phyloP scores from a whole-genome alignment of 768 basidiomycete genomes.

The Lactifluus echinatus region DNA sequence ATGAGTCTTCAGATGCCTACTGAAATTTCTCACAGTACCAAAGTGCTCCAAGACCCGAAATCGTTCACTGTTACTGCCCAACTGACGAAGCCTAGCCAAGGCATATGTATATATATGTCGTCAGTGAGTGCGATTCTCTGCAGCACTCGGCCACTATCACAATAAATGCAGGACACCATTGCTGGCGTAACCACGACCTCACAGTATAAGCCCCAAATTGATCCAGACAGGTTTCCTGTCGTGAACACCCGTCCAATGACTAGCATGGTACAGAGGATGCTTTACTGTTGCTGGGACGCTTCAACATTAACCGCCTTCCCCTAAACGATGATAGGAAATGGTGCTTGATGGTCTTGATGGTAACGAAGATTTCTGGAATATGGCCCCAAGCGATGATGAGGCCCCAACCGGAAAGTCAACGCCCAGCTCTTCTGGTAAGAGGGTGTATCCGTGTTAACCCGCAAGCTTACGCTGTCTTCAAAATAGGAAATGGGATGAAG shows the following conservation, averaged over 20 bases:
- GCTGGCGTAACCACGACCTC: constrained; percentile 54
- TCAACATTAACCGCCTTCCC: not conserved
- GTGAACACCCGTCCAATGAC: constrained; percentile 62
- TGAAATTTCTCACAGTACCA: constrained; percentile 44
- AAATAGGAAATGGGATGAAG: not conserved
- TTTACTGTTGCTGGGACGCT: not conserved
- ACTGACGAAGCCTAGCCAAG: constrained; percentile 69
- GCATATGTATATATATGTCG: constrained; percentile 30
- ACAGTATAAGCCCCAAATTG: constrained; percentile 50
- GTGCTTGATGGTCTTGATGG: constrained; percentile 62
- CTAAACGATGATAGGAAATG: constrained; percentile 41
- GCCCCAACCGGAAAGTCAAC: constrained; percentile 25
- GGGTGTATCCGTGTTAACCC: not conserved
- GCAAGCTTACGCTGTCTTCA: not conserved
- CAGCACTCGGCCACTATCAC: constrained; percentile 30
- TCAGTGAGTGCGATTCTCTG: constrained; percentile 37
- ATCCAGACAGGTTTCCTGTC: constrained; percentile 52
- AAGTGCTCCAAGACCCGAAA: constrained; percentile 49
- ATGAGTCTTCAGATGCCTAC: not conserved
- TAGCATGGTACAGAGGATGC: constrained; percentile 36
- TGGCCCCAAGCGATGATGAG: constrained; percentile 33
- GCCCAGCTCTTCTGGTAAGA: constrained; percentile 26
- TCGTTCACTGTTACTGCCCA: constrained; percentile 50
- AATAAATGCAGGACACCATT: constrained; percentile 44
- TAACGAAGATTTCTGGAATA: constrained; percentile 57